phyloP scores from a whole-genome alignment of 2,329 filamentous ascomycete species.

The Paracoccidioides brasiliensis region DNA sequence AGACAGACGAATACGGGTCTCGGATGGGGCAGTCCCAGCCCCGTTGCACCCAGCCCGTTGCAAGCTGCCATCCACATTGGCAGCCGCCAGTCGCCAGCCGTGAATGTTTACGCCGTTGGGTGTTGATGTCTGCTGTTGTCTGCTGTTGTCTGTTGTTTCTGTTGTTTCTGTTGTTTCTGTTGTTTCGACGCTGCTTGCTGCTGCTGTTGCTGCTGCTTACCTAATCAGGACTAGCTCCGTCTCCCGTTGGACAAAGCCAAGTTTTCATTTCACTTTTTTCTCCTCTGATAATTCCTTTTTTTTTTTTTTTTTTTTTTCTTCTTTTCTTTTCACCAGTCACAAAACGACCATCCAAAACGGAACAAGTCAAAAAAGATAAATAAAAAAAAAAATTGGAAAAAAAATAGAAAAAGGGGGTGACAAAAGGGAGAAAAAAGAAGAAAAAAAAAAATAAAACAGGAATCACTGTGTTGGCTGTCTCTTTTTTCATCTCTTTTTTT shows the following conservation, averaged over 20 bases:
- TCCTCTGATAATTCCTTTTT: neutral
- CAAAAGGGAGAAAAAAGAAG: neutral
- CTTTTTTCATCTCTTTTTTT: neutral
- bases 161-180: too few relatives aligned
- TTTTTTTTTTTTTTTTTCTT: conserved; percentile 6
- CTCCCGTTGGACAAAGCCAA: too few relatives aligned
- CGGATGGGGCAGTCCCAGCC: too few relatives aligned
- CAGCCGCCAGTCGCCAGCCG: neutral
- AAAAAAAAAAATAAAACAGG: neutral
- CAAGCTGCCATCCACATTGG: too few relatives aligned
- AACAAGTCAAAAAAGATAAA: neutral
- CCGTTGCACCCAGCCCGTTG: too few relatives aligned
- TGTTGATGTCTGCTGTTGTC: too few relatives aligned
- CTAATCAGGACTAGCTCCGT: neutral
- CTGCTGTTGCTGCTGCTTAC: neutral
- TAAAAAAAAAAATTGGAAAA: neutral
- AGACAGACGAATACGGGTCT: neutral
- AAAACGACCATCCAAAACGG: neutral
- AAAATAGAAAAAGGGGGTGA: neutral
- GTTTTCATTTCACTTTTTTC: neutral
- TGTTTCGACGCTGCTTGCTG: too few relatives aligned
- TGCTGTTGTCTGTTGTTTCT: too few relatives aligned
- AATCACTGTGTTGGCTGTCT: neutral
- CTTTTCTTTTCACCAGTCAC: neutral
- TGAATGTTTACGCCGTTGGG: neutral